Evolutionary conservation across 179 eudicot genomes (phyloP), one percentile per base, ranked within the genome.

Genomic region (Drosera spatulata): DNA sequence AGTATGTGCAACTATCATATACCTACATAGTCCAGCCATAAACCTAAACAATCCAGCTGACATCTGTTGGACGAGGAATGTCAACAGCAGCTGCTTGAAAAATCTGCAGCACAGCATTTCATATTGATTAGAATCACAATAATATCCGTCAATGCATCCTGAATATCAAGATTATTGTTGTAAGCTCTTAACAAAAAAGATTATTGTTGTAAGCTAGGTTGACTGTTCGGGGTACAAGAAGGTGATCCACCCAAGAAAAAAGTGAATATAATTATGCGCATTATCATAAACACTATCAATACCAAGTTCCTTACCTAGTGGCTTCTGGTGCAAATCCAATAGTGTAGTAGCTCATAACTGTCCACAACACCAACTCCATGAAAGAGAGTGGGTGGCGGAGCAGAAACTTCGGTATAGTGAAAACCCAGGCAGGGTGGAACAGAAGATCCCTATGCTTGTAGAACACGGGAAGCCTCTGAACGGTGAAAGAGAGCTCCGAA

Each of bases 311-410:
- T 44, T 48, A 89, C 93, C 95, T 82, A 88, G 85, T 79, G 14
- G 88, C 82, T 68, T 89, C 89, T 1, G 99, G 99, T 4, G 97
- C 88, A 61, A 86, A 90, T 37, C 99, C 99, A n/a, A 90, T 83
- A 46, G 96, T 69, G 64, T 90, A 94, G 61, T 94, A 94, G 0
- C 96, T 83, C 53, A 87, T 59, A 57, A 74, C 74, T 59, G 79
- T 81, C 94, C 91, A 94, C 64, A 87, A 79, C 14, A 75, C 48
- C 0, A 91, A 70, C 63, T 94, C 99, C 44, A 94, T 55, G 12
- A 85, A 51, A 0, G 99, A 85, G 8, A 94, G 85, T 2, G 99
- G 99, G n/a, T 90, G 60, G 7, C 85, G 70, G 14, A 94, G 87
- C 3, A 90, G 58, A 64, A 90, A 86, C 13, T 68, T 86, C 3